A percentile compares a stretch with the other conserved stretches of the same genome.
Evolutionary conservation across 352 stramenopile species (phyloP).

Genomic region (Globisporangium canariense): DNA sequence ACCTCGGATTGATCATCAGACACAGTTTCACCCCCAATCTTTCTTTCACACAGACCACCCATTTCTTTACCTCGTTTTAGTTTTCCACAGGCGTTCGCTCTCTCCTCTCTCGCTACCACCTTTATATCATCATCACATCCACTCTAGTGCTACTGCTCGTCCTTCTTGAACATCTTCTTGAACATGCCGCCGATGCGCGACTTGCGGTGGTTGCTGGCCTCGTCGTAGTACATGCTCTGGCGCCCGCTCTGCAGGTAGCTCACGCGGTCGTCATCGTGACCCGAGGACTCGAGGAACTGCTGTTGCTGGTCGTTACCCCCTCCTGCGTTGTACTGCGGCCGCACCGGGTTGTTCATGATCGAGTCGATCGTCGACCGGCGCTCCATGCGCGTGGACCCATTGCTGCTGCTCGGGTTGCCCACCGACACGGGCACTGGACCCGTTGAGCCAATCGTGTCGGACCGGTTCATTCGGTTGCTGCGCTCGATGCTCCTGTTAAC

Average conservation of each 20-base stretch:
- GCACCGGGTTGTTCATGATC: slow-evolving; percentile 47
- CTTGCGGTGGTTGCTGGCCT: slow-evolving; percentile 59
- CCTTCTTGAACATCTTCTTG: slow-evolving; percentile 91
- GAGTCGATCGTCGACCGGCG: slow-evolving; percentile 42
- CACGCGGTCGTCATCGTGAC: slow-evolving; percentile 21
- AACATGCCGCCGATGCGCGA: slow-evolving; percentile 83
- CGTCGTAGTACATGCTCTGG: slow-evolving; percentile 58
- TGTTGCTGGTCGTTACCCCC: background rate
- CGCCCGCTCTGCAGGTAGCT: slow-evolving; percentile 26
- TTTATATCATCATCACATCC: background rate
- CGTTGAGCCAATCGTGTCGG: slow-evolving; percentile 59
- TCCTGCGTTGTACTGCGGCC: slow-evolving; percentile 15
- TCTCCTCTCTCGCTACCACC: background rate
- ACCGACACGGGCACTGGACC: slow-evolving; percentile 64
- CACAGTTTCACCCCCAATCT: background rate
- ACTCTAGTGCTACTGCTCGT: slow-evolving; percentile 24
- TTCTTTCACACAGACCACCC: background rate
- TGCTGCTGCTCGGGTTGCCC: slow-evolving; percentile 18
- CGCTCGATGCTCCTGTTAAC: slow-evolving; percentile 14
- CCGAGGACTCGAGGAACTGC: slow-evolving; percentile 17
- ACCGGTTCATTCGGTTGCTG: slow-evolving; percentile 39
- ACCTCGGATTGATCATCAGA: background rate
- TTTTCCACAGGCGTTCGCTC: background rate
- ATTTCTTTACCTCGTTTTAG: background rate
- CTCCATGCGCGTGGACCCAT: slow-evolving; percentile 22